Percentiles rank a stretch among this genome's conserved stretches.
Evolutionary conservation across 352 stramenopile species (phyloP).

Genomic region (Phytophthora agathidicida): DNA sequence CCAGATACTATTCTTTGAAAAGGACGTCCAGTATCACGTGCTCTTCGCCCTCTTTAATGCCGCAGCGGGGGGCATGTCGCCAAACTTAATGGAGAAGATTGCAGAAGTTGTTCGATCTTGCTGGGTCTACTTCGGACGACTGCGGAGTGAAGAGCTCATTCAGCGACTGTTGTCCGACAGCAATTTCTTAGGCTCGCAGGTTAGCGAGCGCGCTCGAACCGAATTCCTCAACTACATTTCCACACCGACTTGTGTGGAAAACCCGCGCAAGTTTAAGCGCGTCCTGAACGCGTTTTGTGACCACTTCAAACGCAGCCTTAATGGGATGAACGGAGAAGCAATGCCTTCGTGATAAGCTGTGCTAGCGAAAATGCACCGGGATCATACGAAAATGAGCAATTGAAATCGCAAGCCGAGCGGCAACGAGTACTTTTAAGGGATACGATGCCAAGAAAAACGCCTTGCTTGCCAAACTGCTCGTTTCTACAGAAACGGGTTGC

Average conservation of each 20-base stretch:
- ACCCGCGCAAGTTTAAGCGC: constrained; percentile 82
- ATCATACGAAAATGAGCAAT: neutral
- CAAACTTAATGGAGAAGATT: constrained; percentile 67
- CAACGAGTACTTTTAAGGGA: constrained; percentile 20
- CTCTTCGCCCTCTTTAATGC: constrained; percentile 75
- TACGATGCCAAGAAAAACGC: constrained; percentile 12
- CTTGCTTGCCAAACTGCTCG: constrained; percentile 1
- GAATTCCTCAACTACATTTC: constrained; percentile 72
- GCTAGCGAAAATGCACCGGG: neutral
- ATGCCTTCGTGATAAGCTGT: constrained; percentile 16
- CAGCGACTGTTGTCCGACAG: constrained; percentile 61
- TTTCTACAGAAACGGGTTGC: constrained; percentile 73
- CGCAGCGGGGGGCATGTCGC: constrained; percentile 59
- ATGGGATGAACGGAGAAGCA: constrained; percentile 7
- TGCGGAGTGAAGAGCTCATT: constrained; percentile 70
- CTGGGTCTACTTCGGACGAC: constrained; percentile 72
- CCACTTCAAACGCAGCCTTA: constrained; percentile 73
- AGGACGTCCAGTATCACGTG: constrained; percentile 76
- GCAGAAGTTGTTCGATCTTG: constrained; percentile 76
- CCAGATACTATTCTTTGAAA: constrained; percentile 79
- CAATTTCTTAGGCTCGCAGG: constrained; percentile 66
- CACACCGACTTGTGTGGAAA: constrained; percentile 66
- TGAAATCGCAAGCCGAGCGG: constrained; percentile 1
- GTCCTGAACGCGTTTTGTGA: constrained; percentile 79
- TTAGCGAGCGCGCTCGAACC: constrained; percentile 49